Percentiles rank a stretch among this genome's conserved stretches.
phyloP scores from a whole-genome alignment of 495 filamentous ascomycete genomes.

The Penicillium verhagenii region DNA sequence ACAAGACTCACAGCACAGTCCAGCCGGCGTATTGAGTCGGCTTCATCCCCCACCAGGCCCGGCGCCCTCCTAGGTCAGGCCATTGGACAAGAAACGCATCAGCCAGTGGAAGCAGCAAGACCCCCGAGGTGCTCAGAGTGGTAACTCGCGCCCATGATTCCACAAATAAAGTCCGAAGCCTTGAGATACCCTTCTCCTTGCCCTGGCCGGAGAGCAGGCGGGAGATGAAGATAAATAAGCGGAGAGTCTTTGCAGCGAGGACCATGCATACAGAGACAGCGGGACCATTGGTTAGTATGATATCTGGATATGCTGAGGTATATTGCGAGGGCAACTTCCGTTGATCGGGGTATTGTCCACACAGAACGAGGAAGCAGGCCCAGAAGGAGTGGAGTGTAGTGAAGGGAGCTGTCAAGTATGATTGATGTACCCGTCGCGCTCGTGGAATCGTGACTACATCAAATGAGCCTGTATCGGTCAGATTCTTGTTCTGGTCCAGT shows the following conservation, averaged over 20 bases:
- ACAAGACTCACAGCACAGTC: slow-evolving; percentile 38
- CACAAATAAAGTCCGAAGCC: slow-evolving; percentile 74
- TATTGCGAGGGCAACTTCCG: slow-evolving; percentile 16
- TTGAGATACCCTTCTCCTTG: slow-evolving; percentile 25
- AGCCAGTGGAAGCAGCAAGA: slow-evolving; percentile 61
- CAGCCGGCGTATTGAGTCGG: slow-evolving; percentile 45
- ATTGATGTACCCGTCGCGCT: slow-evolving; percentile 75
- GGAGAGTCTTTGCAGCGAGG: slow-evolving; percentile 63
- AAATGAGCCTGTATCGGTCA: slow-evolving; percentile 4
- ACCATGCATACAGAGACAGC: slow-evolving; percentile 81
- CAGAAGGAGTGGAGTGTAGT: slow-evolving; percentile 57
- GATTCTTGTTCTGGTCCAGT: slow-evolving; percentile 1
- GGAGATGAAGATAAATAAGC: slow-evolving; percentile 46
- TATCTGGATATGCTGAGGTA: slow-evolving; percentile 55
- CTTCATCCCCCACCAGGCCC: slow-evolving; percentile 43
- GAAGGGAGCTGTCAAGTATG: slow-evolving; percentile 65
- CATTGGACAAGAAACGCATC: slow-evolving; percentile 78
- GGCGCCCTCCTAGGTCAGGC: slow-evolving; percentile 52
- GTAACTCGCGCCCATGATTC: slow-evolving; percentile 88
- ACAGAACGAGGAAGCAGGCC: slow-evolving; percentile 41
- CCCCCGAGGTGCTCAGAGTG: slow-evolving; percentile 77
- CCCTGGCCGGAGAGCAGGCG: slow-evolving; percentile 5
- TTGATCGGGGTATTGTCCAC: slow-evolving; percentile 37
- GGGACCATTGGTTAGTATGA: slow-evolving; percentile 87
- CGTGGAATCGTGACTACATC: slow-evolving; percentile 64